Evolutionary conservation across 768 basidiomycete genomes (phyloP).

Genomic region (Epithele typhae): DNA sequence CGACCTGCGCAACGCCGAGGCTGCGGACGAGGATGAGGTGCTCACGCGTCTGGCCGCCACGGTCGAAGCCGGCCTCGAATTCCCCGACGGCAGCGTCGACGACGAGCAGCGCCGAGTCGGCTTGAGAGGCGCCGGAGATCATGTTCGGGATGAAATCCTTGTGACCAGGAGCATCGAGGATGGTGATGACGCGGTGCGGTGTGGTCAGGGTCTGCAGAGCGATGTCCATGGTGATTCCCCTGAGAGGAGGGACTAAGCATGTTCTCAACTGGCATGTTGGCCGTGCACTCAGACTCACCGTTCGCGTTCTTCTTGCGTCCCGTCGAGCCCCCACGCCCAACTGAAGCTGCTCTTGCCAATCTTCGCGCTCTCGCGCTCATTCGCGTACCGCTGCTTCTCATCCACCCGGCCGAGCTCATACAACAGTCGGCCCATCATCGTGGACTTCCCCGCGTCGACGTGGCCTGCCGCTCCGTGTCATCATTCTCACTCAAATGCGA

Average conservation of each 20-base stretch:
- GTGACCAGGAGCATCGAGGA: constrained; percentile 98
- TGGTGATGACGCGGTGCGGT: constrained; percentile 71
- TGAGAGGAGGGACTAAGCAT: constrained; percentile 26
- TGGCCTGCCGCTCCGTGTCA: constrained; percentile 58
- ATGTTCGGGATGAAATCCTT: constrained; percentile 98
- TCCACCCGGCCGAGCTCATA: constrained; percentile 89
- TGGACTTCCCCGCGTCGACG: constrained; percentile 98
- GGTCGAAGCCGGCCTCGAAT: constrained; percentile 93
- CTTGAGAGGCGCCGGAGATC: constrained; percentile 98
- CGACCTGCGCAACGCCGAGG: constrained; percentile 85
- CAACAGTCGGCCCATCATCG: constrained; percentile 89
- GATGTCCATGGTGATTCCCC: constrained; percentile 98
- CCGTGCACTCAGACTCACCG: constrained; percentile 55
- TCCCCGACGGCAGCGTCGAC: constrained; percentile 88
- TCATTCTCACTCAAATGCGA: too few species aligned
- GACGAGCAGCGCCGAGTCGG: constrained; percentile 91
- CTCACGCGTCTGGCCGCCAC: constrained; percentile 93
- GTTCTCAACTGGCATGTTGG: not conserved
- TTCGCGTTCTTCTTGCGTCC: constrained; percentile 87
- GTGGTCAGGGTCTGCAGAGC: constrained; percentile 79
- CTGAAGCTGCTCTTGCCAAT: constrained; percentile 94
- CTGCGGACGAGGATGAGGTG: constrained; percentile 90
- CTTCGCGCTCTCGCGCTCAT: constrained; percentile 86
- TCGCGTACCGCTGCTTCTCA: constrained; percentile 78
- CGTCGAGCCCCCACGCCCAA: constrained; percentile 98